Conservation (phyloP, 768 basidiomycete genomes). For the Suillus americanus region DNA sequence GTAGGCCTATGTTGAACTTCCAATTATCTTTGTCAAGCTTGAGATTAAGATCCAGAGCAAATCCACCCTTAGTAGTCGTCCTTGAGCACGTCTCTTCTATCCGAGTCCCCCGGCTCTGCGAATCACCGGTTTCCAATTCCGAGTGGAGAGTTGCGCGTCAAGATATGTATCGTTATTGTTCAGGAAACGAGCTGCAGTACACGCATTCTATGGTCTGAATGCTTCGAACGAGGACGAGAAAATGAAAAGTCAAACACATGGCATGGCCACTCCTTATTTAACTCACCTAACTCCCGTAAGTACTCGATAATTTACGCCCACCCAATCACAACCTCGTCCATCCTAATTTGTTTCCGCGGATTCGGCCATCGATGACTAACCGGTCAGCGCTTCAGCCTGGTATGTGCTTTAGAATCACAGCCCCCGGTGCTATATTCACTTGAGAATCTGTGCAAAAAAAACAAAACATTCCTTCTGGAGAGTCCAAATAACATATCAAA, state of each 20-base stretch:
- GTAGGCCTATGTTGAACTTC: not conserved
- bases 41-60: constrained; percentile 5
- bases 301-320: not conserved
- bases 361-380: not conserved
- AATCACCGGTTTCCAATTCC: not conserved
- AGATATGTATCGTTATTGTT: not conserved
- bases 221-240: constrained; percentile 1
- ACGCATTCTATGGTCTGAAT: not conserved
- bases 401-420: too few species aligned
- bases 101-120: not conserved
- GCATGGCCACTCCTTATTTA: constrained; percentile 4
- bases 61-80: not conserved
- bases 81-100: not conserved
- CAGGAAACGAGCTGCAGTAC: not conserved
- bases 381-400: not conserved
- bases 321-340: not conserved
- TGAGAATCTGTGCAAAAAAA: not conserved
- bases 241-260: not conserved
- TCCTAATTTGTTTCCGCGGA: not conserved
- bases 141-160: not conserved
- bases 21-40: not conserved
- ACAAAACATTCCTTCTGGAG: too few species aligned
- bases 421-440: not conserved
- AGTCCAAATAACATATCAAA: too few species aligned
- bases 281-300: not conserved